Evolutionary conservation across 1,284 basidiomycete genomes (phyloP).

Genomic region (Ganoderma multipileum): DNA sequence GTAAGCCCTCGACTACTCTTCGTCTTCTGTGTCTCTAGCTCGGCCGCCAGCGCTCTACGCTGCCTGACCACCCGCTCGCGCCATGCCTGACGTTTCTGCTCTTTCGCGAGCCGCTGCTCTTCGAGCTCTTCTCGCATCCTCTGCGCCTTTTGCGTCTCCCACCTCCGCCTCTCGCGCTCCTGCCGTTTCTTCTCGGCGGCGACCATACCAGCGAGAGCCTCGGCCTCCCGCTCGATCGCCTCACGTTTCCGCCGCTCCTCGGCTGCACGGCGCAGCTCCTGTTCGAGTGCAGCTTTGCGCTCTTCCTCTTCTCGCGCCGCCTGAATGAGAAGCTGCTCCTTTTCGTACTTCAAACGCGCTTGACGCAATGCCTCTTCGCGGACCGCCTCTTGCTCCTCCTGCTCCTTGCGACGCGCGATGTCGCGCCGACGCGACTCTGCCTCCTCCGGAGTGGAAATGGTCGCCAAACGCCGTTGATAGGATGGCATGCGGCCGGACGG

Average conservation of each 20-base stretch:
- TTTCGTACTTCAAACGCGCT: slow-evolving; percentile 51
- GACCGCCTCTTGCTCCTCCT: slow-evolving; percentile 55
- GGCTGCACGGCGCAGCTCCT: slow-evolving; percentile 56
- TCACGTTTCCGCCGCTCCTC: slow-evolving; percentile 55
- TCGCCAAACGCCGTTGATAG: slow-evolving; percentile 24
- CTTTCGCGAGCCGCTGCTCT: slow-evolving; percentile 46
- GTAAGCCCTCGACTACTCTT: slow-evolving; percentile 40
- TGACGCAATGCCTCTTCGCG: slow-evolving; percentile 60
- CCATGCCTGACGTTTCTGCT: slow-evolving; percentile 51
- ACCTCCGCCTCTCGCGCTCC: slow-evolving; percentile 58
- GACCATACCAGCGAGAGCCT: slow-evolving; percentile 53
- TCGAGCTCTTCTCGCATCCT: slow-evolving; percentile 61
- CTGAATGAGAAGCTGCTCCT: slow-evolving; percentile 51
- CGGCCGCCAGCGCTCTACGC: slow-evolving; percentile 45
- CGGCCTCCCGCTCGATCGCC: slow-evolving; percentile 54
- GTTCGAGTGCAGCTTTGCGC: slow-evolving; percentile 52
- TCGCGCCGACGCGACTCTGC: slow-evolving; percentile 29
- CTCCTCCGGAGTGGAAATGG: slow-evolving; percentile 34
- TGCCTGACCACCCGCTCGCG: slow-evolving; percentile 51
- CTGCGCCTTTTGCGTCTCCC: slow-evolving; percentile 61
- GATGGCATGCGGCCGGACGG: slow-evolving; percentile 20
- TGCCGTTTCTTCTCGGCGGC: slow-evolving; percentile 54
- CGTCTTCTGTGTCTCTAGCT: slow-evolving; percentile 30
- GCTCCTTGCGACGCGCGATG: slow-evolving; percentile 38
- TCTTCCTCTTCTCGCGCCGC: slow-evolving; percentile 58